Percentiles rank a stretch among this genome's conserved stretches.
phyloP scores from a whole-genome alignment of 257 asterid genomes.

The Linderniella brevidens region DNA sequence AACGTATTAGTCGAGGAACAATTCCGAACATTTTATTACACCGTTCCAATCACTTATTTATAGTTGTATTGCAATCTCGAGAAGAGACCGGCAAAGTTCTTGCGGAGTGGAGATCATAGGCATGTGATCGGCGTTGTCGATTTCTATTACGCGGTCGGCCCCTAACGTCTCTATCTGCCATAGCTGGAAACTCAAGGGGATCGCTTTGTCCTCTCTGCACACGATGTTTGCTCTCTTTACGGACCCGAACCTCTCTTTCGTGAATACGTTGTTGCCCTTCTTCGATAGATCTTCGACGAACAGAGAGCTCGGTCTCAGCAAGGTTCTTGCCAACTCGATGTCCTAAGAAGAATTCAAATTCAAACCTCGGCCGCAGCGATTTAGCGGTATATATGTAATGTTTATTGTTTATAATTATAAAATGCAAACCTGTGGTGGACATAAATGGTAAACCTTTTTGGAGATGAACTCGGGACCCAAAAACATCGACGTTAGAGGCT shows the following conservation, averaged over 20 bases:
- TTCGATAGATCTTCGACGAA: conserved; percentile 35
- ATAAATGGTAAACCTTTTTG: conserved; percentile 30
- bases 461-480: conserved; percentile 47
- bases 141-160: conserved; percentile 39
- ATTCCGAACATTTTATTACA: too few species aligned
- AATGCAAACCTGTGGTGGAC: conserved; percentile 25
- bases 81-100: conserved; percentile 22
- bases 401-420: neutral
- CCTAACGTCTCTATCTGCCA: conserved; percentile 46
- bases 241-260: conserved; percentile 33
- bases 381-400: neutral
- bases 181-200: conserved; percentile 28
- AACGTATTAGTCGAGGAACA: too few species aligned
- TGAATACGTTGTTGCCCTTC: conserved; percentile 17
- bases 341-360: conserved; percentile 12
- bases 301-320: conserved; percentile 40
- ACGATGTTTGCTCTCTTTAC: conserved; percentile 32
- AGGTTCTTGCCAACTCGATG: conserved; percentile 26
- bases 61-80: conserved; percentile 21
- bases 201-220: conserved; percentile 32
- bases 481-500: conserved; percentile 26
- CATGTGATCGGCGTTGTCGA: conserved; percentile 50
- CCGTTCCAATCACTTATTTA: too few species aligned
- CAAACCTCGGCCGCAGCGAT: too few species aligned
- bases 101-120: conserved; percentile 48